Evolutionary conservation across 805 yeast genomes (phyloP), one percentile per base, ranked within the genome.

Genomic region (Soucietia sequanensis): DNA sequence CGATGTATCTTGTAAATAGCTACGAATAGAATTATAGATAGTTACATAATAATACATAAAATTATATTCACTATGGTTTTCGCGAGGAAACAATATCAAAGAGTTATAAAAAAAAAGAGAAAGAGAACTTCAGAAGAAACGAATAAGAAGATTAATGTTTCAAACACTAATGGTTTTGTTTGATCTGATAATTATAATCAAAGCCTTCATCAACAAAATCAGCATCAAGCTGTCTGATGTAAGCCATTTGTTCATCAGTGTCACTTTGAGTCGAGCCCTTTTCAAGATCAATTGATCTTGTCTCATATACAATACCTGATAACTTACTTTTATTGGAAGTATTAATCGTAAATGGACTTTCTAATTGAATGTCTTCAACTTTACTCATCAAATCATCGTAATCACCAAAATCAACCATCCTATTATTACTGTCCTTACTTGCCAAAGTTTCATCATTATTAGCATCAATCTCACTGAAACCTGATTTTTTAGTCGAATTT

Each of bases 151-250:
- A n/a, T n/a, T n/a, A n/a, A n/a, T n/a, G n/a, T n/a, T n/a, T n/a
- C n/a, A 20, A n/a, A 5, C 10, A 28, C 26, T 30, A 37, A 12
- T 17, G 13, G 15, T 35, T 43, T 25, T 36, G 37, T 30, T 34
- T 38, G 3, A 48, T 42, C 19, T 40, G 46, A 25, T 31, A 47
- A 23, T 41, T 43, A 27, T 47, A 48, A 14, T 36, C 46, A 29
- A 44, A 41, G 4, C 39, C 47, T 12, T 34, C 39, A n/a, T 47
- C 47, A 4, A 22, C 25, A 18, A 26, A 22, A 32, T 20, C 15
- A 14, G 9, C 16, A 11, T 30, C 30, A n/a, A n/a, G n/a, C n/a
- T n/a, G n/a, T n/a, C n/a, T n/a, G n/a, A n/a, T n/a, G n/a, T n/a
- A n/a, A n/a, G n/a, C n/a, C n/a, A n/a, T n/a, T n/a, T n/a, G n/a